Evolutionary conservation across 2,329 filamentous ascomycete genomes (phyloP).

Genomic region (Orbilia quercus): DNA sequence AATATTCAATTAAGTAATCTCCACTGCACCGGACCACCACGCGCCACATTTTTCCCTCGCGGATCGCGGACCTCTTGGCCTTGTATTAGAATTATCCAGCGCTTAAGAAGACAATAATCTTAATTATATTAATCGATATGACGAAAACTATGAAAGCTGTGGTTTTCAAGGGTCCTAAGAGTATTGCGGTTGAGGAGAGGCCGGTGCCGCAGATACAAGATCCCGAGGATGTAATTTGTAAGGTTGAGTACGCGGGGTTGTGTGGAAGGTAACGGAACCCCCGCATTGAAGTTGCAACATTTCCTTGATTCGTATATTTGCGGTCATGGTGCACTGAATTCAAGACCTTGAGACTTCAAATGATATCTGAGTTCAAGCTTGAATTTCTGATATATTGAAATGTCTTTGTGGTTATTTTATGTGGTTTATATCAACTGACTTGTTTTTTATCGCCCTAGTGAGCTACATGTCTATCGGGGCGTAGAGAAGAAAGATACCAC

Average conservation of each 20-base stretch:
- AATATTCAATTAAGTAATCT: conserved; percentile 19
- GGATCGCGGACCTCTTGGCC: too few relatives aligned
- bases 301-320: too few relatives aligned
- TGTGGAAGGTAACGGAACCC: conserved; percentile 76
- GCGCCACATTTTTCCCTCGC: too few relatives aligned
- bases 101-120: background rate
- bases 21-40: background rate
- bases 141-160: conserved; percentile 82
- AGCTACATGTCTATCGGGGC: conserved; percentile 87
- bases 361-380: conserved; percentile 17
- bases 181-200: conserved; percentile 80
- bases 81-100: too few relatives aligned
- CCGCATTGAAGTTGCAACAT: too few relatives aligned
- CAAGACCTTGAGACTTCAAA: too few relatives aligned
- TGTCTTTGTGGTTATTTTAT: conserved; percentile 1
- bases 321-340: too few relatives aligned
- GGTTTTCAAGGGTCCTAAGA: conserved; percentile 81
- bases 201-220: conserved; percentile 80
- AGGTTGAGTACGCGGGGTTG: conserved; percentile 82
- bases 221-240: conserved; percentile 80
- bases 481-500: conserved; percentile 74
- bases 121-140: conserved; percentile 39
- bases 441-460: conserved; percentile 66
- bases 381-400: background rate
- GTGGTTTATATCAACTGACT: background rate